Conservation (phyloP, 2,329 filamentous ascomycete species). For the Colletotrichum horii region DNA sequence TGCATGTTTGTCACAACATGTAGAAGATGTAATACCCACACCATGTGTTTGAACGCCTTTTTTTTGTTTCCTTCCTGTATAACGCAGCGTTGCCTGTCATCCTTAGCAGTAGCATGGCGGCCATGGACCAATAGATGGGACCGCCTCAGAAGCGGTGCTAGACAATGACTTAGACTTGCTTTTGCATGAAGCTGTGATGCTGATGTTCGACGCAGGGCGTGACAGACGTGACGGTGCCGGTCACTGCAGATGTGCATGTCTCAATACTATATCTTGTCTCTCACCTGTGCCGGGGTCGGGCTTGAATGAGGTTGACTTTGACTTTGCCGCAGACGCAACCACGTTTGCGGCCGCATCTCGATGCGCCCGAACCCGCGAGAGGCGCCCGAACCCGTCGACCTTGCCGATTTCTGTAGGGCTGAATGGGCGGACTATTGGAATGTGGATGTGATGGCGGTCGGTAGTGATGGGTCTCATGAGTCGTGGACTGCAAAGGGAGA, state of each 20-base stretch:
- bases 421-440: background rate
- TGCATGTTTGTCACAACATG: background rate
- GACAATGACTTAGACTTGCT: background rate
- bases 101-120: background rate
- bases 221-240: background rate
- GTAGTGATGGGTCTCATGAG: background rate
- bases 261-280: background rate
- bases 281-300: background rate
- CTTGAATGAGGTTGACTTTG: slow-evolving; percentile 7
- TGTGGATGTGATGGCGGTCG: background rate
- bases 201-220: background rate
- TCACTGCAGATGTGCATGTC: background rate
- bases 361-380: background rate
- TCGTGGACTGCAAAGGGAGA: background rate
- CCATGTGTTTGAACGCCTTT: background rate
- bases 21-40: slow-evolving; percentile 2
- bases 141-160: background rate
- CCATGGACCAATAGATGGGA: slow-evolving; percentile 1
- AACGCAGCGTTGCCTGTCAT: background rate
- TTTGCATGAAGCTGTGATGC: background rate
- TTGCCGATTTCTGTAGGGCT: background rate
- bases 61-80: background rate
- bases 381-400: background rate
- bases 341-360: background rate
- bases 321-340: background rate